Conservation (phyloP, 2,329 filamentous ascomycete species). For the Paecilomyces dactylethromorphus region DNA sequence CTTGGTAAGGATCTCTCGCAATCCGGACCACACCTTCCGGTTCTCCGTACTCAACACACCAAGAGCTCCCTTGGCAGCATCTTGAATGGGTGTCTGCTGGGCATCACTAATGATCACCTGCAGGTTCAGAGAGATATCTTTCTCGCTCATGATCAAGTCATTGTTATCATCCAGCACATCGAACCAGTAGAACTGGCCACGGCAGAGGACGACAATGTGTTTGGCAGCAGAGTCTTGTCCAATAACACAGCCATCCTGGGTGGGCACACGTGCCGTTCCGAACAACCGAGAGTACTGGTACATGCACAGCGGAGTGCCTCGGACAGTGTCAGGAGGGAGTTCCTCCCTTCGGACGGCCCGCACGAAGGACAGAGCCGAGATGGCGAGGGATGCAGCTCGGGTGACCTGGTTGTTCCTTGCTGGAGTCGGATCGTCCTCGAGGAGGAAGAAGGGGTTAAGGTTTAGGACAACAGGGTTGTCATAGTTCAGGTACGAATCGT, state of each 20-base stretch:
- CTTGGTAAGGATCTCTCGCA: constrained; percentile 79
- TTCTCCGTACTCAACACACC: constrained; percentile 95
- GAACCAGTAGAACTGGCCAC: constrained; percentile 98
- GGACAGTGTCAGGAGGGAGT: constrained; percentile 78
- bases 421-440: constrained; percentile 95
- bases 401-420: constrained; percentile 96
- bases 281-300: constrained; percentile 96
- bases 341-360: constrained; percentile 89
- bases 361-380: constrained; percentile 87
- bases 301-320: constrained; percentile 86
- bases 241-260: constrained; percentile 90
- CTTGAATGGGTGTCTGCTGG: constrained; percentile 79
- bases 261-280: constrained; percentile 88
- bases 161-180: constrained; percentile 92
- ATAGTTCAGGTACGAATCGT: constrained; percentile 96
- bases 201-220: constrained; percentile 87
- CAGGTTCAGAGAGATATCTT: constrained; percentile 83
- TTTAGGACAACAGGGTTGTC: constrained; percentile 97
- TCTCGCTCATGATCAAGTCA: constrained; percentile 95
- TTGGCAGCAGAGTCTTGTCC: constrained; percentile 90
- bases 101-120: constrained; percentile 91
- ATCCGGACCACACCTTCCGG: constrained; percentile 87
- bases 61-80: constrained; percentile 89
- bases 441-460: constrained; percentile 92
- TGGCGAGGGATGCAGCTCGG: constrained; percentile 81